Base-by-base conservation (phyloP, 169 alveolate species). In the Eimeria acervulina region DNA sequence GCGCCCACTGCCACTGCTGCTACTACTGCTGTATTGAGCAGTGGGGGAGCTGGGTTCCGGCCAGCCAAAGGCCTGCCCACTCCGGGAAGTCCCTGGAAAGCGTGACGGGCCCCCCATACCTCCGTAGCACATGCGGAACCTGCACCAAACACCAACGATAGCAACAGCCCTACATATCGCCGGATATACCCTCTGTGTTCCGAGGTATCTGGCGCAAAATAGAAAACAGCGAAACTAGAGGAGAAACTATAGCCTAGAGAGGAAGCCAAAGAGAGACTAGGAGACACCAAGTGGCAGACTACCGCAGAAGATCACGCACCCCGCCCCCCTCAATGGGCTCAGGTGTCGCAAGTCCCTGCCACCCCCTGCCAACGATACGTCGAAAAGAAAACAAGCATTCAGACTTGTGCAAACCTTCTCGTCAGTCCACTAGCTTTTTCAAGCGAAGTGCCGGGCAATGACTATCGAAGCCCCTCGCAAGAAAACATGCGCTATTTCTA, bases 21-120 rank as follows among this genome's bases (percentile, higher is more conserved):
- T 40, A 31, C 94, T 51, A 68, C 85, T 88, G 94, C 94, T 87
- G 84, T 76, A n/a, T 33, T 15, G 38, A 28, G 85, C 94, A 63
- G 85, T 63, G 94, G 81, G 61, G 84, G 68, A 31, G 63, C 26
- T 44, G 40, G 61, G 84, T 23, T 61, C 84, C 26, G 66, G 68
- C 66, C 81, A 59, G 40, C 59, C 81, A 44, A 63, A 88, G 66
- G 78, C 74, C 93, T 33, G 80, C 51, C 94, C 68, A 51, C 84
- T 88, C 76, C 92, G 92, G 78, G 74, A 51, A 68, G 78, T 40
- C 78, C 92, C 92, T 36, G 92, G n/a, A 51, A 55, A 51, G 31
- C 92, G 74, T 33, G 76, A 36, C 51, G 78, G 74, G 92, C 92
- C 92, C 92, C 92, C 92, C 92, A 84, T 84, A 78, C 78, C 78